Base-by-base conservation (phyloP, 2,329 filamentous ascomycete species). In the Claviceps citrina region DNA sequence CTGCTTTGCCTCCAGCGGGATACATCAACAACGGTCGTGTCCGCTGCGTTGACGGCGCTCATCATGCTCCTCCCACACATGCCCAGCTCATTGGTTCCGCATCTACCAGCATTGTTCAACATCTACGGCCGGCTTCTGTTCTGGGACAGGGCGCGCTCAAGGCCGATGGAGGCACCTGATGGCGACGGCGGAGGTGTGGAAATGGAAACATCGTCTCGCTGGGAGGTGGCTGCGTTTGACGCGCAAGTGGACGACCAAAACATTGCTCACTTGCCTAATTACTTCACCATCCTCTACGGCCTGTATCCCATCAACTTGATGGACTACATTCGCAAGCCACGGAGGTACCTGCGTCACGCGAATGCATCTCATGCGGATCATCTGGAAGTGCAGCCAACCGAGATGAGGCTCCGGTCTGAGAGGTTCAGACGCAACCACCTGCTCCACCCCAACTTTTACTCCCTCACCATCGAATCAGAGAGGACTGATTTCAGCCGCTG, bases 41-140 rank as follows among this genome's bases (percentile, higher is more conserved):
- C 82, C 1, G 64, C 85, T 32, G 81, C 82, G 1, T 63, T 91
- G 39, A 82, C 81, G 4, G 73, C 76, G 7, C 60, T 91, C 43
- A 79, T 84, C 47, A 91, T 91, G 84, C 74, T 89, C 22, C 58
- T 91, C 37, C 84, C 84, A 2, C 82, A 87, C 53, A 83, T 89
- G 57, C 83, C 83, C 1, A 78, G 73, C 48, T 78, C 79, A 2
- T 61, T 87, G 12, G 74, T 77, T 2, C 68, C 73, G 1, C 71
- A 80, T 52, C 66, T 91, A 5, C 78, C 82, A 24, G 73, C 75
- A 16, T 64, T 91, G 15, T 91, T 89, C 66, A 79, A 86, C 45
- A 78, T 91, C 39, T 91, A 91, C 55, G 81, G 79, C 40, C 70
- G 84, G 36, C 60, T 89, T 33, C 62, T 91, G 0, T 91, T 87